Evolutionary conservation across 345 rosid genomes (phyloP), one percentile per base, ranked within the genome.

Genomic region (Aquilaria yunnanensis): DNA sequence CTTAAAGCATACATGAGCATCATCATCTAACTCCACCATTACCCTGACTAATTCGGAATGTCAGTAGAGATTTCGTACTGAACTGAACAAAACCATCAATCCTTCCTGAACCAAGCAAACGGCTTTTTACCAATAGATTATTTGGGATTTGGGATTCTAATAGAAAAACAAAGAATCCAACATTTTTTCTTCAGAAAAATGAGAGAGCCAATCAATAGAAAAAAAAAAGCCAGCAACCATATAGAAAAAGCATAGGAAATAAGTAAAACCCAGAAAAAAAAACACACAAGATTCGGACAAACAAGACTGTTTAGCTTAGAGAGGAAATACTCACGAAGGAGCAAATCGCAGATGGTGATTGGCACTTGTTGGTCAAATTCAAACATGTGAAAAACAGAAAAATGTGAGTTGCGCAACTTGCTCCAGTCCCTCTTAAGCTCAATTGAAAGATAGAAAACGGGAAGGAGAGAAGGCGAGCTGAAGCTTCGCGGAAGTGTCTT

Each of bases 391-490:
- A 37, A 9, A 37, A 37, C 43, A 37, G 43, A 37, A 9, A 37
- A 37, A 37, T 37, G 43, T 37, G 43, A 37, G 43, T 37, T 37
- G 43, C 3, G 43, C 43, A 37, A 37, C 43, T 37, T 37, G 43
- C 43, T 9, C 5, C 5, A 37, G 12, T 43, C 43, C 47, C 12
- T 12, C 33, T 30, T 16, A 33, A 50, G 31, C 56, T 51, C 55
- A n/a, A 16, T 10, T 11, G 14, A 10, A 55, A 33, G 37, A 48
- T 12, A 48, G 34, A 6, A 9, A 34, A 23, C 23, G 23, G 55
- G 12, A 32, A 47, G 47, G 62, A 54, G 51, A 49, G 70, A 67
- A 66, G 47, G 57, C 2, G 8, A 31, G 56, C 51, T 52, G 70
- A 60, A 62, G 12, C 12, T n/a, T 65, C 61, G 29, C 2, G 55